Percentiles rank a stretch among this genome's conserved stretches.
These are phyloP conservation scores for Hyaloscypha bicolor DNA, from an alignment of 495 filamentous ascomycete genomes.

Conservation along the genomic window DNA sequence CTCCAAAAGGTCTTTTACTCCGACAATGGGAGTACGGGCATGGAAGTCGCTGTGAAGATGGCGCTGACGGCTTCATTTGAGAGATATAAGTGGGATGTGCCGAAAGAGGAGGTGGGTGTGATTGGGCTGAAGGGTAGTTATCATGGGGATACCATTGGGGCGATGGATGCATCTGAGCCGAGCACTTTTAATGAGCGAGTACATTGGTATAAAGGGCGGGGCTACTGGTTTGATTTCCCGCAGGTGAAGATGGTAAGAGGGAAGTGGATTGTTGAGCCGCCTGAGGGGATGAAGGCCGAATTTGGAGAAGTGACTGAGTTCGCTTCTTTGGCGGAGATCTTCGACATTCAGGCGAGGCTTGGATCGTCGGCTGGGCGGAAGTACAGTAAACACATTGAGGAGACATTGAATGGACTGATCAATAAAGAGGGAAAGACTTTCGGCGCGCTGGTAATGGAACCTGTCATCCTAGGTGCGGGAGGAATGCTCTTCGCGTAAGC, in stretches of 20 bases:
- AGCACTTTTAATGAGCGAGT: constrained; percentile 73
- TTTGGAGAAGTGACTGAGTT: constrained; percentile 52
- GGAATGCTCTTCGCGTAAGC: constrained; percentile 76
- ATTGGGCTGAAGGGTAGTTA: constrained; percentile 76
- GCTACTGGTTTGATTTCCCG: constrained; percentile 78
- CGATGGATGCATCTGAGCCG: constrained; percentile 78
- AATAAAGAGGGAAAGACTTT: constrained; percentile 61
- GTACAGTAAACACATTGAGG: constrained; percentile 62
- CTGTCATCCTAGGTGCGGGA: constrained; percentile 73
- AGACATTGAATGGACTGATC: constrained; percentile 51
- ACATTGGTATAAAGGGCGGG: constrained; percentile 75
- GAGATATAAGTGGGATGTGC: constrained; percentile 63
- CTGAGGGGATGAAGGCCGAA: constrained; percentile 45
- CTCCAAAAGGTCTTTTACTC: constrained; percentile 72
- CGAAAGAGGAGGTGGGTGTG: constrained; percentile 58
- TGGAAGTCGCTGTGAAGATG: constrained; percentile 83
- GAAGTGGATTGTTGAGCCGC: constrained; percentile 62
- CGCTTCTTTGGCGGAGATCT: constrained; percentile 56
- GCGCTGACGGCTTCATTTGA: constrained; percentile 62
- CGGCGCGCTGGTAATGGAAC: constrained; percentile 74
- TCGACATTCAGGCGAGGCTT: constrained; percentile 57
- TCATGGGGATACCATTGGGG: constrained; percentile 81
- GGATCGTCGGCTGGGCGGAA: constrained; percentile 39
- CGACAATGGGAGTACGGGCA: constrained; percentile 78
- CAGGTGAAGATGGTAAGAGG: constrained; percentile 64